phyloP scores from a whole-genome alignment of 1,284 basidiomycete genomes.

The Heimioporus punctisporus region DNA sequence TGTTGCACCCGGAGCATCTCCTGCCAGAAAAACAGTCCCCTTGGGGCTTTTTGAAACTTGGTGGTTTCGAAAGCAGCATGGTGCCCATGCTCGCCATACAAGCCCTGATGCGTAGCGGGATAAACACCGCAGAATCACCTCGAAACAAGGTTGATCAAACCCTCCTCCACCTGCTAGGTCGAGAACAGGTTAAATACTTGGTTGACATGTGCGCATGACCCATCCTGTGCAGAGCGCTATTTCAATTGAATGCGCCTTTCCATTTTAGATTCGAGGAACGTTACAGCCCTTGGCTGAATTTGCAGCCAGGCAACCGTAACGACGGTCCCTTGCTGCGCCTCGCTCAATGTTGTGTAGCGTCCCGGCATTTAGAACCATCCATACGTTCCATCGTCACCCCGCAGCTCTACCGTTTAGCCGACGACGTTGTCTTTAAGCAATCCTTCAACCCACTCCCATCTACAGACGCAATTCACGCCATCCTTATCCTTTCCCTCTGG shows the following conservation, averaged over 20 bases:
- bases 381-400: slow-evolving; percentile 40
- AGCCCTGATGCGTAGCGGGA: slow-evolving; percentile 31
- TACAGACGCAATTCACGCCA: slow-evolving; percentile 43
- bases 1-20: slow-evolving; percentile 30
- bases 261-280: slow-evolving; percentile 40
- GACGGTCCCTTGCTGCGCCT: slow-evolving; percentile 37
- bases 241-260: not conserved
- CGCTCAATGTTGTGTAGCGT: slow-evolving; percentile 41
- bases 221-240: not conserved
- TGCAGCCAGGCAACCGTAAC: slow-evolving; percentile 32
- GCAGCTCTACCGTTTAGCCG: slow-evolving; percentile 42
- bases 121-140: slow-evolving; percentile 19
- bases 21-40: slow-evolving; percentile 35
- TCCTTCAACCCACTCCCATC: slow-evolving; percentile 42
- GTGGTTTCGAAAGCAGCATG: slow-evolving; percentile 40
- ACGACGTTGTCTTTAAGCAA: slow-evolving; percentile 39
- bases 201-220: slow-evolving; percentile 37
- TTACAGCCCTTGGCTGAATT: slow-evolving; percentile 44
- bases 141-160: slow-evolving; percentile 35
- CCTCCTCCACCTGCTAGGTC: slow-evolving; percentile 35
- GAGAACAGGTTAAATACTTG: slow-evolving; percentile 37
- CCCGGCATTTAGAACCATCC: slow-evolving; percentile 39
- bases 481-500: slow-evolving; percentile 47
- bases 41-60: slow-evolving; percentile 38
- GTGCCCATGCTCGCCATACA: slow-evolving; percentile 45